Evolutionary conservation across 2,329 filamentous ascomycete genomes (phyloP).

Genomic region (Fusarium nurragi): DNA sequence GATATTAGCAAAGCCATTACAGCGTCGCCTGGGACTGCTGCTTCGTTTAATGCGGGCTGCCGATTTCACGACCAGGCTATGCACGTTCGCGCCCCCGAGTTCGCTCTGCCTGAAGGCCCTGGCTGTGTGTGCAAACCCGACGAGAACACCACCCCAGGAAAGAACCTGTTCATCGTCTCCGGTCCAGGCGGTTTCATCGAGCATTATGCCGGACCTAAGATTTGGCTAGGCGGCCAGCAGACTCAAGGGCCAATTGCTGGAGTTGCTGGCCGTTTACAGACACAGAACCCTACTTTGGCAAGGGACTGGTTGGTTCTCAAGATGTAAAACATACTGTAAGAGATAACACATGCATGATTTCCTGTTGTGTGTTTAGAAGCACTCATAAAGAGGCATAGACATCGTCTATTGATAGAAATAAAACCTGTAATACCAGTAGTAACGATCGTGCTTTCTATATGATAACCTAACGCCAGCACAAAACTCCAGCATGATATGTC

Average conservation of each 20-base stretch:
- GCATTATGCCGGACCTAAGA: constrained; percentile 80
- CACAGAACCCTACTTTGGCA: constrained; percentile 51
- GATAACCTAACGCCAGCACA: constrained; percentile 35
- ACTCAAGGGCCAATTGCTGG: constrained; percentile 79
- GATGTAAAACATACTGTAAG: constrained; percentile 49
- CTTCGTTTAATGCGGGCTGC: constrained; percentile 38
- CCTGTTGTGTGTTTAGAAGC: constrained; percentile 2
- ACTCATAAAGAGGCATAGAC: constrained; percentile 20
- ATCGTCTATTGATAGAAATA: constrained; percentile 26
- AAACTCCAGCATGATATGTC: constrained; percentile 15
- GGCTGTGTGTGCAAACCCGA: constrained; percentile 42
- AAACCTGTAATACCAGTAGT: constrained; percentile 26
- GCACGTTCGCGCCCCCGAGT: constrained; percentile 46
- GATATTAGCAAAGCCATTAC: constrained; percentile 55
- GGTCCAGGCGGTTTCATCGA: constrained; percentile 91
- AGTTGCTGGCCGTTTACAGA: constrained; percentile 68
- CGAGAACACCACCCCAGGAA: constrained; percentile 50
- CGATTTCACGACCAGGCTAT: constrained; percentile 46
- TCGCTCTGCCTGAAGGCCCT: constrained; percentile 41
- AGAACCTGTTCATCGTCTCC: constrained; percentile 81
- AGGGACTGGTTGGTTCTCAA: constrained; percentile 64
- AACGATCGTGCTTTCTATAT: constrained; percentile 29
- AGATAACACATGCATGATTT: constrained; percentile 5
- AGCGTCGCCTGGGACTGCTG: neutral
- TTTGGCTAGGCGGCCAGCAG: constrained; percentile 77